Conservation (phyloP, 192 early-diverging fungal genomes). For the Mortierella alpina region DNA sequence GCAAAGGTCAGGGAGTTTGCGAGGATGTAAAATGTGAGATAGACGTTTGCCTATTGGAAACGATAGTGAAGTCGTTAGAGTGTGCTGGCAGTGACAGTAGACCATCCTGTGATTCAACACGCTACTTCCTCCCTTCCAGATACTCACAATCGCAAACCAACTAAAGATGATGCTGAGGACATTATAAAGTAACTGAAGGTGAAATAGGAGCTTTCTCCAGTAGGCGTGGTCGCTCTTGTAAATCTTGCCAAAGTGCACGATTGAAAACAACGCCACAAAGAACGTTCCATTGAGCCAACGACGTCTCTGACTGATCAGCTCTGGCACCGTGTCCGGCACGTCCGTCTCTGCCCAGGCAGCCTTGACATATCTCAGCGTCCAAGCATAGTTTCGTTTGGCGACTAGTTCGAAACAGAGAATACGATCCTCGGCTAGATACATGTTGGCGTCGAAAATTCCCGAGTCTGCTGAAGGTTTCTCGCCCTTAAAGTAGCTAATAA, state of each 20-base stretch:
- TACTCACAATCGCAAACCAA: constrained; percentile 86
- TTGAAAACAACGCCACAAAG: constrained; percentile 81
- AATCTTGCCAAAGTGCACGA: constrained; percentile 72
- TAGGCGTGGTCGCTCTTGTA: constrained; percentile 75
- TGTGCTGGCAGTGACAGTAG: neutral
- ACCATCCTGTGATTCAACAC: neutral
- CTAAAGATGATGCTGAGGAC: constrained; percentile 86
- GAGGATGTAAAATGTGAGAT: constrained; percentile 65
- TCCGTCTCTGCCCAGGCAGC: constrained; percentile 82
- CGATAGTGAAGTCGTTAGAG: neutral
- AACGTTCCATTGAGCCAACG: constrained; percentile 86
- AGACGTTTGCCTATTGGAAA: constrained; percentile 71
- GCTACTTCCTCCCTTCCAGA: neutral
- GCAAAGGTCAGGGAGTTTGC: constrained; percentile 58
- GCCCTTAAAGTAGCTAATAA: constrained; percentile 82
- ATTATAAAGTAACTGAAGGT: constrained; percentile 86
- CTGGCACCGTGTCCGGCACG: constrained; percentile 77
- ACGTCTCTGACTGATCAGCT: constrained; percentile 84
- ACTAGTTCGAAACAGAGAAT: constrained; percentile 86
- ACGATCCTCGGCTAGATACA: constrained; percentile 78
- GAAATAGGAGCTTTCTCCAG: constrained; percentile 73
- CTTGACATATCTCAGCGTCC: constrained; percentile 79
- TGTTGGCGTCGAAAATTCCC: constrained; percentile 74
- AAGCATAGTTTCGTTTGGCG: constrained; percentile 72
- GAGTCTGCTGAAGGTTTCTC: constrained; percentile 70